Evolutionary conservation across 78 protist genomes (phyloP), one percentile per base, ranked within the genome.

Genomic region (Dictyostelium firmibasis): DNA sequence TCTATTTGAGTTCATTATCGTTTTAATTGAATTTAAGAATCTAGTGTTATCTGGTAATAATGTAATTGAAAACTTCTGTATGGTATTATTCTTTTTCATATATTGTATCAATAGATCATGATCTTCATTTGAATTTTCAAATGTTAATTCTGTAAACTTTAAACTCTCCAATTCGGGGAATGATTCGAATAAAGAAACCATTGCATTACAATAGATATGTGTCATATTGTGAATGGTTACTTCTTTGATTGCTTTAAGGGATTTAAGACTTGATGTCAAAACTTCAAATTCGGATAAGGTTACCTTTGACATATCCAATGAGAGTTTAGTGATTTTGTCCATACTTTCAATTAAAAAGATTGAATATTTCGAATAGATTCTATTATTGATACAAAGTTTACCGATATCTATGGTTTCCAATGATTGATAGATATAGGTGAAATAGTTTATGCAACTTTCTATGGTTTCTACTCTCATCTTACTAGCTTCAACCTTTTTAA

Each of bases 381-480:
- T 33, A 67, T 84, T 67, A 36, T 60, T 84, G 33, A 89, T 38
- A 7, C 86, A 62, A 6, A 16, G 74, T n/a, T 84, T 41, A 14
- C 85, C 84, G 23, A 89, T 7, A 8, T 76, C 74, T n/a, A 89
- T 50, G 25, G 38, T 29, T 62, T 81, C 87, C 84, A 89, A 29
- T 75, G 88, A 64, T 31, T 18, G 81, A 25, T 89, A 89, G 25
- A 64, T 50, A 70, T 53, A 53, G 50, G 72, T 70, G 31, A 89
- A 67, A 70, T 81, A 89, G 25, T 47, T 69, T 25, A 89, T n/a
- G 50, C 83, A 81, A 9, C n/a, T 35, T 69, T 89, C 94, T 5
- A 88, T 78, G 57, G 74, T 33, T 11, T 41, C 70, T 2, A 29
- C 36, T 70, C 69, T 88, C 93, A 88, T 88, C 35, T 88, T 88